phyloP scores from a whole-genome alignment of 176 grass and related monocot genomes.

The Musa schizocarpa region DNA sequence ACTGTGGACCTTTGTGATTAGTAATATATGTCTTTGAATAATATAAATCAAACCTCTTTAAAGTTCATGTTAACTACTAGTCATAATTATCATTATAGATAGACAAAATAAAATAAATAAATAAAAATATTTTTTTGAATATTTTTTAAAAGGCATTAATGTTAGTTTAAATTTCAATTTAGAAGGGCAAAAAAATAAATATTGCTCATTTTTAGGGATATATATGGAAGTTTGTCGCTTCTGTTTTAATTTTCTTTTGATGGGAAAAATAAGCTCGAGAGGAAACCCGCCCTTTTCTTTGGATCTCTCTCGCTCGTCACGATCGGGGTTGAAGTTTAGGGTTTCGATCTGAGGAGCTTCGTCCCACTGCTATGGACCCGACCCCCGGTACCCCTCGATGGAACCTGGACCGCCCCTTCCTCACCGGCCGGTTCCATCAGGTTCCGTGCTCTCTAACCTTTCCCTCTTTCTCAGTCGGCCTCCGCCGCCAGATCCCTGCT shows the following conservation, averaged over 20 bases:
- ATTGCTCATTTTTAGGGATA: neutral
- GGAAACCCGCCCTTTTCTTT: constrained; percentile 5
- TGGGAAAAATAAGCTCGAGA: neutral
- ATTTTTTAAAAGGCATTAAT: too few relatives aligned
- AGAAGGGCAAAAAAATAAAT: neutral
- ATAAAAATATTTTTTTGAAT: too few relatives aligned
- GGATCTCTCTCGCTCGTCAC: neutral
- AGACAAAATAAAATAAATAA: too few relatives aligned
- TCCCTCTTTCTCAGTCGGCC: neutral
- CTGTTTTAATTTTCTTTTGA: neutral
- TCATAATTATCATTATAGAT: too few relatives aligned
- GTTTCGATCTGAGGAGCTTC: neutral
- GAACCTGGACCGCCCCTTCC: constrained; percentile 84
- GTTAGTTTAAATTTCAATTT: too few relatives aligned
- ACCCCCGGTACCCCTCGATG: constrained; percentile 63
- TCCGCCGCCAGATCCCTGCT: neutral
- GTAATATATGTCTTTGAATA: too few relatives aligned
- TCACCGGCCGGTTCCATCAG: constrained; percentile 90
- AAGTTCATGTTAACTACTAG: too few relatives aligned
- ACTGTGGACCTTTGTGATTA: too few relatives aligned
- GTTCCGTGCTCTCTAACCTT: constrained; percentile 16
- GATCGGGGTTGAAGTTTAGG: neutral
- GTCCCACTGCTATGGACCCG: constrained; percentile 34
- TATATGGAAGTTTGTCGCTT: neutral
- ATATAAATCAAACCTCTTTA: too few relatives aligned